Base-by-base conservation (phyloP, 768 basidiomycete species). In the Leccinum boreale region DNA sequence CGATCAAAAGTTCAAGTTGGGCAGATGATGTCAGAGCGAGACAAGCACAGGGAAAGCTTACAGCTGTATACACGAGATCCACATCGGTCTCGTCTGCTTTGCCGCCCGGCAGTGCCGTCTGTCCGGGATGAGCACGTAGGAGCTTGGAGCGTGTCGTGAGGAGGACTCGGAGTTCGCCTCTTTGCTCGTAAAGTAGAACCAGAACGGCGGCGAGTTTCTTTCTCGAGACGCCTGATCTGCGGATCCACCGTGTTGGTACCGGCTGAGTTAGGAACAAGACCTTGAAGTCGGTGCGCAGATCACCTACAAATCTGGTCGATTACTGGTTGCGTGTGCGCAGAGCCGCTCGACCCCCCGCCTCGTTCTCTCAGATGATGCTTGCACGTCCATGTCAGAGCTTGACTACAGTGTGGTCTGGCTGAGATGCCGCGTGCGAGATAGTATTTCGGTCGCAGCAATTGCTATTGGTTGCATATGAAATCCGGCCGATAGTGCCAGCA, bases 41-140 rank as follows among this genome's bases (percentile, higher is more conserved):
- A 15, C 6, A 44, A 6, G 24, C 11, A 11, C 44, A 7, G 19
- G 28, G 53, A 19, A 72, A 19, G 14, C 89, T 71, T 70, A 94
- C 94, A 17, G 94, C 94, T 46, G 94, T 91, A 45, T 81, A 73
- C 10, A 86, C 72, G 2, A 89, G 75, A 67, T 81, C 80, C 2
- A 64, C 62, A 70, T 96, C 94, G 3, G 69, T 76, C 4, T 81
- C 79, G 60, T 94, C 92, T 36, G 81, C 78, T 65, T 86, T 90
- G 3, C 92, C 92, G 15, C 92, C 92, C 0, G 92, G 92, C 0
- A 94, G 70, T 1, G 92, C 91, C 4, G 90, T 91, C 67, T 92
- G 86, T 17, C 89, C 90, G 4, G 90, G 85, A 70, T 92, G 90
- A 0, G 86, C 83, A 28, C 89, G 77, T 11, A 92, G 77, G 3